Base-by-base conservation (phyloP, 345 rosid species). In the Corchorus capsularis region DNA sequence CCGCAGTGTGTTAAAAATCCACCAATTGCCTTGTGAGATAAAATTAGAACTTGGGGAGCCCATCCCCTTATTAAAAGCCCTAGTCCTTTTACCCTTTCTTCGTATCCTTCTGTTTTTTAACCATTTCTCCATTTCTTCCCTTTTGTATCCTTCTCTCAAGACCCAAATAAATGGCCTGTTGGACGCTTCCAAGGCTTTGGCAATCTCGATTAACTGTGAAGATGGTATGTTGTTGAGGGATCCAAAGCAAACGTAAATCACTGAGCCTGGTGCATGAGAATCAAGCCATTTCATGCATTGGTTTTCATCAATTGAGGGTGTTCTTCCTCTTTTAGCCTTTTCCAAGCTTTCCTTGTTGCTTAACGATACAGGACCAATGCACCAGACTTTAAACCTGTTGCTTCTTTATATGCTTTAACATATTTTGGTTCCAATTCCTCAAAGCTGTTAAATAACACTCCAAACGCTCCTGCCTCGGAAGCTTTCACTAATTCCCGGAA, bases 271-370 rank as follows among this genome's bases (percentile, higher is more conserved):
- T 65, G 17, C 53, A 85, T 85, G 85, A 17, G 79, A 79, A 75
- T 88, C 84, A 4, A 90, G 90, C 92, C 92, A 90, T 71, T 72
- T 73, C 59, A 84, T 46, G 75, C 89, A 85, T 27, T 79, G 71
- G 62, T 82, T 68, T 69, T 82, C 80, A 72, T 82, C 82, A 0
- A 77, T 71, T 63, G 81, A 53, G 0, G 84, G 72, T 61, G 61
- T 76, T 52, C 69, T 76, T 0, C 86, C 86, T 17, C 89, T 87
- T 50, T 85, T 77, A 50, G 69, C 77, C 74, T 78, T 83, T 45
- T 86, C 87, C 1, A 69, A 43, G 0, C 45, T 66, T 20, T 55
- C 41, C 50, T 54, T 73, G 74, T 79, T 83, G 75, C 79, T 75
- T 6, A 68, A 55, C 1, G 90, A 86, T 32, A 88, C 86, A 2